phyloP scores from a whole-genome alignment of 352 stramenopile genomes.

The Saprolegnia diclina region DNA sequence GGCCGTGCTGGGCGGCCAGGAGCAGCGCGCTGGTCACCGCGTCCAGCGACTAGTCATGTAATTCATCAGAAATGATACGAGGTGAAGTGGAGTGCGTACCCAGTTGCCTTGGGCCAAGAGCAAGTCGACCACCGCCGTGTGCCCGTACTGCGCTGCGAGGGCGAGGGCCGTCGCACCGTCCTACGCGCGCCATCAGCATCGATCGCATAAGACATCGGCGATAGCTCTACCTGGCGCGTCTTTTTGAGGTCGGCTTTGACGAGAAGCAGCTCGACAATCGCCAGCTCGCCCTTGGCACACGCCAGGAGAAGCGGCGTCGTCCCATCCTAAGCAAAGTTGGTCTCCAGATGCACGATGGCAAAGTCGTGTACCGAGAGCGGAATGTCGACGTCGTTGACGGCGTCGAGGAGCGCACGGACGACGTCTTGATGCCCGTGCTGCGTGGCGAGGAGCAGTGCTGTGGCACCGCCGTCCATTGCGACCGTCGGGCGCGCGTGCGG shows the following conservation, averaged over 20 bases:
- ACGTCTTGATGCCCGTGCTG: slow-evolving; percentile 14
- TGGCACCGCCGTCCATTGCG: slow-evolving; percentile 10
- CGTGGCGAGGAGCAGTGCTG: slow-evolving; percentile 19
- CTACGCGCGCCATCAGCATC: background rate
- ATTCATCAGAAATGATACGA: background rate
- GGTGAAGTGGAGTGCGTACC: background rate
- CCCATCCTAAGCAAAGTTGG: background rate
- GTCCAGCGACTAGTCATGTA: background rate
- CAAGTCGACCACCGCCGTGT: background rate
- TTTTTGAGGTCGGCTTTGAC: background rate
- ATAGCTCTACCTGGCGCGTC: slow-evolving; percentile 9
- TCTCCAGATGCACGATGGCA: background rate
- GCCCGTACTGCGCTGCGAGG: background rate
- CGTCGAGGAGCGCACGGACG: slow-evolving; percentile 9
- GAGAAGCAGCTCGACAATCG: slow-evolving; percentile 6
- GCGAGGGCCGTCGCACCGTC: background rate
- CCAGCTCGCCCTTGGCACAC: background rate
- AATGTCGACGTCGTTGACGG: slow-evolving; percentile 2
- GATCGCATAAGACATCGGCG: background rate
- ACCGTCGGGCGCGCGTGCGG: background rate
- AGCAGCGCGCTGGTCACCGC: background rate
- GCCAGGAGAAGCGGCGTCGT: background rate
- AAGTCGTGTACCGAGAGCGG: background rate
- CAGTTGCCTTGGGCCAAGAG: background rate
- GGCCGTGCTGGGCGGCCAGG: background rate